These are phyloP conservation scores for Chondrostereum purpureum DNA, from an alignment of 1,284 basidiomycete genomes.

Conservation along the genomic window DNA sequence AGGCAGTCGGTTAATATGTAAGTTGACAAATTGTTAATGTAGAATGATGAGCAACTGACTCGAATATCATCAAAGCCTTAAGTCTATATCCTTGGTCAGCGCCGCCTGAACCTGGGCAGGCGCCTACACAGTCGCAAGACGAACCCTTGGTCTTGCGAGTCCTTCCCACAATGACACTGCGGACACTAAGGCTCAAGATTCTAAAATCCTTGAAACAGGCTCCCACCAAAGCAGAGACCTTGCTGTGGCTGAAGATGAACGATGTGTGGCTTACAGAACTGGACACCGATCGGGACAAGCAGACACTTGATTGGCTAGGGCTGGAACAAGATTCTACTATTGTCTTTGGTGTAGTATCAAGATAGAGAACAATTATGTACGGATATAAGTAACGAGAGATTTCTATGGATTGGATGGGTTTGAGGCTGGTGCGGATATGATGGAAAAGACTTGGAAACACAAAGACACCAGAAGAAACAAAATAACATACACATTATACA, in stretches of 20 bases:
- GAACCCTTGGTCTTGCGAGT: slow-evolving; percentile 39
- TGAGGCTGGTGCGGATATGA: too few species aligned
- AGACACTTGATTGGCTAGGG: slow-evolving; percentile 65
- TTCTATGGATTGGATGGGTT: too few species aligned
- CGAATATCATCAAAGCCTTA: too few species aligned
- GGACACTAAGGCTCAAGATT: slow-evolving; percentile 47
- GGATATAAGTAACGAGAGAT: too few species aligned
- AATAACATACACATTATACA: too few species aligned
- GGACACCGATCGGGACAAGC: slow-evolving; percentile 34
- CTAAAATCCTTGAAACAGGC: slow-evolving; percentile 36
- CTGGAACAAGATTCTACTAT: slow-evolving; percentile 55
- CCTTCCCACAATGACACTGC: slow-evolving; percentile 60
- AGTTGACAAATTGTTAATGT: slow-evolving; percentile 17
- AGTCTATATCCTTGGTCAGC: slow-evolving; percentile 8
- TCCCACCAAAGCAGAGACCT: slow-evolving; percentile 23
- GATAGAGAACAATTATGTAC: neutral
- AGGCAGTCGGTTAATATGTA: slow-evolving; percentile 57
- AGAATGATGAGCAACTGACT: neutral
- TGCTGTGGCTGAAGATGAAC: slow-evolving; percentile 50
- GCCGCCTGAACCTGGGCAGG: slow-evolving; percentile 11
- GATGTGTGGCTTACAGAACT: slow-evolving; percentile 41
- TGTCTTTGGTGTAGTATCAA: slow-evolving; percentile 13
- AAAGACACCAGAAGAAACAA: too few species aligned
- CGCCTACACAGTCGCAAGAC: slow-evolving; percentile 20
- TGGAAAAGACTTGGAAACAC: too few species aligned